phyloP scores from a whole-genome alignment of 176 grass and related monocot species.

The Thinopyrum elongatum region DNA sequence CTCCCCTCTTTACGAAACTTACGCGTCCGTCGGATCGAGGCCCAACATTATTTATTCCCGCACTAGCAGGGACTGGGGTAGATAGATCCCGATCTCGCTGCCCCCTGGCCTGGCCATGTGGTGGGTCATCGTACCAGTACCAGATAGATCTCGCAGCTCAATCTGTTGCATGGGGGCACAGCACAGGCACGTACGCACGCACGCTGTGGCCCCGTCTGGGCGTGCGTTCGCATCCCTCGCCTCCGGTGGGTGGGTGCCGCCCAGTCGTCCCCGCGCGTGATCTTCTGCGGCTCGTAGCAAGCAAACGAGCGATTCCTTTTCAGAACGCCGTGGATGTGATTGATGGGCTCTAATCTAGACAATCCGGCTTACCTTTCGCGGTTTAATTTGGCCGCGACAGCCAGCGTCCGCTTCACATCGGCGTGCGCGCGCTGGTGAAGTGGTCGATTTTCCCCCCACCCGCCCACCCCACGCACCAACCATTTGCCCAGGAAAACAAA shows the following conservation, averaged over 20 bases:
- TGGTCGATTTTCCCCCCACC: not conserved
- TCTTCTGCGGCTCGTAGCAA: not conserved
- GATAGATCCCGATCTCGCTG: not conserved
- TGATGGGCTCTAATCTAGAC: not conserved
- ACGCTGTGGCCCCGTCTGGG: too few species aligned
- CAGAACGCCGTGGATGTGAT: not conserved
- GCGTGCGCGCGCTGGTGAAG: not conserved
- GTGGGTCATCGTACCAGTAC: not conserved
- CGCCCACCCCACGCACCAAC: not conserved
- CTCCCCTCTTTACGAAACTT: not conserved
- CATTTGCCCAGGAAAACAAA: not conserved
- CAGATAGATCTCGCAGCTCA: not conserved
- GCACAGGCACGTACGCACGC: not conserved
- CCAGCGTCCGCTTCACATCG: not conserved
- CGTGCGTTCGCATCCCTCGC: too few species aligned
- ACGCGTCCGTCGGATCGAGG: not conserved
- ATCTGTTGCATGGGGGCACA: not conserved
- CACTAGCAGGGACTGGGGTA: not conserved
- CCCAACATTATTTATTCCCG: constrained; percentile 26
- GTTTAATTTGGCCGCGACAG: not conserved
- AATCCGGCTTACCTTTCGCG: not conserved
- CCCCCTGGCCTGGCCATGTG: constrained; percentile 11
- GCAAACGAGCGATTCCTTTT: not conserved
- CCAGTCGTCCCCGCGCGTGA: not conserved
- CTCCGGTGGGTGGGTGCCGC: not conserved